phyloP scores from a whole-genome alignment of 148 eudicot species.

The Beta vulgaris region DNA sequence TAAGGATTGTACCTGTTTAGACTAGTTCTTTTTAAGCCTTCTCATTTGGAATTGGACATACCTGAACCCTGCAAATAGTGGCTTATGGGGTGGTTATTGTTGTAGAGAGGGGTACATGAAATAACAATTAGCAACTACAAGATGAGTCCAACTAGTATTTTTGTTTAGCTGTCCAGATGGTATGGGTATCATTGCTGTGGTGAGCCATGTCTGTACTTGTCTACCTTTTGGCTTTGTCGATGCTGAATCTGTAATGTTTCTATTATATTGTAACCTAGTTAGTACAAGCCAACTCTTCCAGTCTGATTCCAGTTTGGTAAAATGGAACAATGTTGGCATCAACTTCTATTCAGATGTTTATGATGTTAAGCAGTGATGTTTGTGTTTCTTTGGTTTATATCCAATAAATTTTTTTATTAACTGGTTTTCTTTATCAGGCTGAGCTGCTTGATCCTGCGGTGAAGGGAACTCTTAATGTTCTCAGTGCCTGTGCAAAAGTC shows the following conservation, averaged over 20 bases:
- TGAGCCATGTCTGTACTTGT: background rate
- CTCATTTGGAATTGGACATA: background rate
- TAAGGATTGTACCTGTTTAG: background rate
- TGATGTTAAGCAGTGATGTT: background rate
- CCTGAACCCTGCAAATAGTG: background rate
- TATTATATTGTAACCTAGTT: background rate
- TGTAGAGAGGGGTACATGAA: background rate
- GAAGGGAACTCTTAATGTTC: slow-evolving; percentile 58
- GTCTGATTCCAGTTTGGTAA: background rate
- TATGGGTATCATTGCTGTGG: background rate
- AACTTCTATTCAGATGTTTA: too few species aligned
- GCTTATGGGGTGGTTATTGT: background rate
- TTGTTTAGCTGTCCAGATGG: background rate
- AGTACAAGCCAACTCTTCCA: background rate
- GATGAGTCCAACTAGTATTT: background rate
- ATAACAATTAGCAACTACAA: background rate
- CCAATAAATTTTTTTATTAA: background rate
- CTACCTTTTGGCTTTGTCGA: background rate
- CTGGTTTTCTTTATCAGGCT: slow-evolving; percentile 27
- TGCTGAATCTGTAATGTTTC: background rate
- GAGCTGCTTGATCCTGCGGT: slow-evolving; percentile 60
- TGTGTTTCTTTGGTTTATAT: background rate
- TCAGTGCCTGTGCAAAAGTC: slow-evolving; percentile 44
- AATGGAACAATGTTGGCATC: background rate
- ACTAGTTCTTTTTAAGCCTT: background rate